Evolutionary conservation across 169 alveolate species (phyloP).

Genomic region (Cryptosporidium felis): DNA sequence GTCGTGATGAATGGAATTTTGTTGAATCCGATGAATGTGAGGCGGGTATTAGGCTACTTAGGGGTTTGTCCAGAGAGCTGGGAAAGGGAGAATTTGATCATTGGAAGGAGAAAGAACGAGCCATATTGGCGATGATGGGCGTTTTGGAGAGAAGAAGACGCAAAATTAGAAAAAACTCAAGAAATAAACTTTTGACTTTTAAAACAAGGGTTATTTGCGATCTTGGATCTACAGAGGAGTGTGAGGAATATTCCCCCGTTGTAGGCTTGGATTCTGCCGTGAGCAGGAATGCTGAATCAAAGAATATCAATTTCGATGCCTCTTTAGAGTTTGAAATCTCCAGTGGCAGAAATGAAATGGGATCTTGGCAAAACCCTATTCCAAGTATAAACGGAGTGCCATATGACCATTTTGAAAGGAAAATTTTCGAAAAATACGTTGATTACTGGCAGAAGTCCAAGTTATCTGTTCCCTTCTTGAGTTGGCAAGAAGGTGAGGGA

Average conservation of each 20-base stretch:
- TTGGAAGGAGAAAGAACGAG: not conserved
- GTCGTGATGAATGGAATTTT: slow-evolving; percentile 15
- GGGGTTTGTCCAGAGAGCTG: not conserved
- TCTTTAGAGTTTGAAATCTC: too few relatives aligned
- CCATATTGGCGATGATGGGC: slow-evolving; percentile 23
- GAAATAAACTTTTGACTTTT: slow-evolving; percentile 1
- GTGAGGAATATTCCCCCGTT: too few relatives aligned
- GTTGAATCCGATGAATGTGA: slow-evolving; percentile 34
- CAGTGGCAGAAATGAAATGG: slow-evolving; percentile 24
- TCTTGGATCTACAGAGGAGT: too few relatives aligned
- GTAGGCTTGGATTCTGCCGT: too few relatives aligned
- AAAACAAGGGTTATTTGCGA: slow-evolving; percentile 3
- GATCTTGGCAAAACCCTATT: slow-evolving; percentile 66
- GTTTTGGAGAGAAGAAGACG: slow-evolving; percentile 23
- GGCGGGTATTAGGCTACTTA: slow-evolving; percentile 25
- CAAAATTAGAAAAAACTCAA: slow-evolving; percentile 14
- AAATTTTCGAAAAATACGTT: slow-evolving; percentile 34
- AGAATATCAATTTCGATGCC: too few relatives aligned
- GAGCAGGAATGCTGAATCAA: too few relatives aligned
- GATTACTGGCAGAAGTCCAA: slow-evolving; percentile 51
- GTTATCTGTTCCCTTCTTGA: slow-evolving; percentile 29
- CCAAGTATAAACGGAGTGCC: slow-evolving; percentile 45
- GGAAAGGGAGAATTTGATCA: not conserved
- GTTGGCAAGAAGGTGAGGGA: not conserved
- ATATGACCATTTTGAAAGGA: slow-evolving; percentile 36